phyloP scores from a whole-genome alignment of 2,329 filamentous ascomycete genomes.

The Diaporthe caulivora region DNA sequence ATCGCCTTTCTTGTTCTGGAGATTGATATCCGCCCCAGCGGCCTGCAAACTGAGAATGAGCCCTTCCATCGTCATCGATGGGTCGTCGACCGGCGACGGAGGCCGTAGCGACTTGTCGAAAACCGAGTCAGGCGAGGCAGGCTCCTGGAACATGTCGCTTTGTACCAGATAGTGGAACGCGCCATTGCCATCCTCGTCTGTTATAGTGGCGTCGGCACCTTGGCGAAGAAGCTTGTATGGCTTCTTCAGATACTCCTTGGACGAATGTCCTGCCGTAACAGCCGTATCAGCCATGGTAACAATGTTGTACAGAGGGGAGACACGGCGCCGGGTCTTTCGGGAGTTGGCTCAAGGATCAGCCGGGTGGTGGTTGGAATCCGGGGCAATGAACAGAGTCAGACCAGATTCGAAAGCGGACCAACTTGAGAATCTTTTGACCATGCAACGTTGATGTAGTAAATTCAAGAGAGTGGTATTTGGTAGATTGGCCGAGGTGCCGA shows the following conservation, averaged over 20 bases:
- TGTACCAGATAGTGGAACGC: constrained; percentile 9
- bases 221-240: constrained; percentile 15
- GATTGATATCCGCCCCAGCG: constrained; percentile 1
- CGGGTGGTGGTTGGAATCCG: not conserved
- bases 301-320: not conserved
- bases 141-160: not conserved
- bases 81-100: not conserved
- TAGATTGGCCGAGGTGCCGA: not conserved
- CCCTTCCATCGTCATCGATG: not conserved
- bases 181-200: constrained; percentile 7
- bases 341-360: not conserved
- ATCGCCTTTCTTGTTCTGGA: not conserved
- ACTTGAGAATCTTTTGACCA: not conserved
- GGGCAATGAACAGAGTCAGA: not conserved
- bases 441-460: constrained; percentile 3
- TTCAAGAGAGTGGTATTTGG: not conserved
- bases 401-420: not conserved
- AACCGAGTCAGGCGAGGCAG: not conserved
- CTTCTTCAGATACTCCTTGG: not conserved
- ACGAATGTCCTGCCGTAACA: not conserved
- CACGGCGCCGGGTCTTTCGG: not conserved
- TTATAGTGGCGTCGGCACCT: not conserved
- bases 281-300: not conserved
- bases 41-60: not conserved
- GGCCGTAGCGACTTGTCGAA: not conserved